phyloP scores from a whole-genome alignment of 768 basidiomycete genomes.

The Amyloporia xantha region DNA sequence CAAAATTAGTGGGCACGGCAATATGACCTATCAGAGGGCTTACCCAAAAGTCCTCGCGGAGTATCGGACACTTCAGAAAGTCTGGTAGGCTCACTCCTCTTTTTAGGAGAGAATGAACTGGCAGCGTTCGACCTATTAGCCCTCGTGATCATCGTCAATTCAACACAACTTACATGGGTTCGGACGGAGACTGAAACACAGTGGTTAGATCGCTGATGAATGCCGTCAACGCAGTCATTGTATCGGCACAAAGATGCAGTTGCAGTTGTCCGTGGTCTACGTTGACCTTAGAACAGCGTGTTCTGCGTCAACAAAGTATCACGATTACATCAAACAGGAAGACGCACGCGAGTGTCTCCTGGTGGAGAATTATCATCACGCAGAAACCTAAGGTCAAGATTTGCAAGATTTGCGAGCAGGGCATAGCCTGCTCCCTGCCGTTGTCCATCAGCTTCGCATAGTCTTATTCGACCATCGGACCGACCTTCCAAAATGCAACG shows the following conservation, averaged over 20 bases:
- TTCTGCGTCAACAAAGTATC: too few species aligned
- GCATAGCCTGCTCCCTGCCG: slow-evolving; percentile 61
- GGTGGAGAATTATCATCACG: slow-evolving; percentile 12
- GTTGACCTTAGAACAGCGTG: slow-evolving; percentile 49
- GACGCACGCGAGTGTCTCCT: slow-evolving; percentile 28
- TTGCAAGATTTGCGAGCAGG: slow-evolving; percentile 50
- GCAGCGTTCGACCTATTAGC: too few species aligned
- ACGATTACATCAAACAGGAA: not conserved
- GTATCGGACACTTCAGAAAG: slow-evolving; percentile 8
- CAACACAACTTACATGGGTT: slow-evolving; percentile 18
- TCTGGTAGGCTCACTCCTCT: slow-evolving; percentile 14
- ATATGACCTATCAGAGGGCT: not conserved
- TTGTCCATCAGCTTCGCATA: slow-evolving; percentile 9
- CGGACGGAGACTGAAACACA: slow-evolving; percentile 32
- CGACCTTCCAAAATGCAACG: slow-evolving; percentile 60
- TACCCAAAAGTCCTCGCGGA: slow-evolving; percentile 23
- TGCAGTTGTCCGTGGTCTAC: slow-evolving; percentile 47
- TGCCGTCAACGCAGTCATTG: slow-evolving; percentile 48
- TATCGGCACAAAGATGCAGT: slow-evolving; percentile 76
- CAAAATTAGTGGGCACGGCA: not conserved
- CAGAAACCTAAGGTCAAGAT: slow-evolving; percentile 41
- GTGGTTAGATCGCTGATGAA: slow-evolving; percentile 48
- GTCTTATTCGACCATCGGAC: slow-evolving; percentile 14
- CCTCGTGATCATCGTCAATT: too few species aligned
- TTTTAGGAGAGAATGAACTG: slow-evolving; percentile 5